phyloP scores from a whole-genome alignment of 176 grass and related monocot species.

The Triticum monococcum region DNA sequence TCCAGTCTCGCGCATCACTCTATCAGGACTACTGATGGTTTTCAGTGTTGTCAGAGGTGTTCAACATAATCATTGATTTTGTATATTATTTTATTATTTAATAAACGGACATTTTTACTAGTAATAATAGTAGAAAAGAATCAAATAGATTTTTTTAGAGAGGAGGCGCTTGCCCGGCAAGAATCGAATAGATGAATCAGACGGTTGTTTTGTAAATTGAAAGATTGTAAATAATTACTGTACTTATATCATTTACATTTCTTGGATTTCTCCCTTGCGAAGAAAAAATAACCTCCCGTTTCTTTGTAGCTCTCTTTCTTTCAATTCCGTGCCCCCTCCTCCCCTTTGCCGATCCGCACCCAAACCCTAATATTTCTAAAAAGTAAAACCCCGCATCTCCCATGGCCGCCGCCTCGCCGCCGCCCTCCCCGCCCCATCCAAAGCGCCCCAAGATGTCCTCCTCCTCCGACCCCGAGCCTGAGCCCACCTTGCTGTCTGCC shows the following conservation, averaged over 20 bases:
- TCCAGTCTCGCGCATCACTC: too few species aligned
- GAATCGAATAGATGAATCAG: too few species aligned
- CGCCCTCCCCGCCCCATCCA: conserved; percentile 50
- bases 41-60: too few species aligned
- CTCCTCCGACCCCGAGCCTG: conserved; percentile 45
- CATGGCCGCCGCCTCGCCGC: conserved; percentile 56
- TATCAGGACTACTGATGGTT: too few species aligned
- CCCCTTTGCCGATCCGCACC: conserved; percentile 1
- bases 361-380: conserved; percentile 57
- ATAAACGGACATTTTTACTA: too few species aligned
- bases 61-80: too few species aligned
- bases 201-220: too few species aligned
- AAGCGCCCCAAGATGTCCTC: conserved; percentile 85
- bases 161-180: too few species aligned
- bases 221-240: too few species aligned
- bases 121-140: too few species aligned
- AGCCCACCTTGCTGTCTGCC: conserved; percentile 23
- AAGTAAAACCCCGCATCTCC: not conserved
- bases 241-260: not conserved
- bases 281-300: not conserved
- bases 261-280: not conserved
- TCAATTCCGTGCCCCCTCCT: conserved; percentile 6
- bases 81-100: too few species aligned
- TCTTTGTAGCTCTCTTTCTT: not conserved
- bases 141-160: too few species aligned